A percentile compares a stretch with the other conserved stretches of the same genome.
Evolutionary conservation across 306 rosid genomes (phyloP).

Genomic region (Luffa acutangula): DNA sequence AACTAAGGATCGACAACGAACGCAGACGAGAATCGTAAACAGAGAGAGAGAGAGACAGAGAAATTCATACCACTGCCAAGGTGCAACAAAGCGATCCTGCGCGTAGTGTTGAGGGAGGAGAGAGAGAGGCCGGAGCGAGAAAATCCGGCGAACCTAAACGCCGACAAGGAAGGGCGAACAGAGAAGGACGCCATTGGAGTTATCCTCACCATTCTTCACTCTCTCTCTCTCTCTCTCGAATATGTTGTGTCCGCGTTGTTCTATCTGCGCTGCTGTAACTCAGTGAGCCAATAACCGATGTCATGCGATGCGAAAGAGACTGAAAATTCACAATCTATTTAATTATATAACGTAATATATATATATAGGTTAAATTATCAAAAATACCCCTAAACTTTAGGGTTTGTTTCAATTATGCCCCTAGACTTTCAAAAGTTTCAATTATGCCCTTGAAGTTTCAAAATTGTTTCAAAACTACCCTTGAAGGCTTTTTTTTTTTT

Average conservation of each 20-base stretch:
- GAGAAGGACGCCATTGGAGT: conserved; percentile 79
- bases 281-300: not conserved
- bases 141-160: conserved; percentile 30
- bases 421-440: too few species aligned
- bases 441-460: too few species aligned
- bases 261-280: not conserved
- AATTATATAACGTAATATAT: not conserved
- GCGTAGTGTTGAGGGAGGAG: conserved; percentile 34
- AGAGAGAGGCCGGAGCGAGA: conserved; percentile 36
- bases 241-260: not conserved
- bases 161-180: conserved; percentile 57
- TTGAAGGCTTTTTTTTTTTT: too few species aligned
- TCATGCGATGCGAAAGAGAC: not conserved
- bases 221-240: not conserved
- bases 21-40: conserved; percentile 3
- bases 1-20: not conserved
- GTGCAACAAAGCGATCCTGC: conserved; percentile 32
- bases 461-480: too few species aligned
- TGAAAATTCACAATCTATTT: not conserved
- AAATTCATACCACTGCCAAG: conserved; percentile 33
- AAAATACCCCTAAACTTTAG: too few species aligned
- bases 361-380: too few species aligned
- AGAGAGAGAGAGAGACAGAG: not conserved
- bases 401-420: too few species aligned
- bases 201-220: conserved; percentile 37